Percentiles rank a stretch among this genome's conserved stretches.
phyloP scores from a whole-genome alignment of 306 rosid species.

The Canavalia ensiformis region DNA sequence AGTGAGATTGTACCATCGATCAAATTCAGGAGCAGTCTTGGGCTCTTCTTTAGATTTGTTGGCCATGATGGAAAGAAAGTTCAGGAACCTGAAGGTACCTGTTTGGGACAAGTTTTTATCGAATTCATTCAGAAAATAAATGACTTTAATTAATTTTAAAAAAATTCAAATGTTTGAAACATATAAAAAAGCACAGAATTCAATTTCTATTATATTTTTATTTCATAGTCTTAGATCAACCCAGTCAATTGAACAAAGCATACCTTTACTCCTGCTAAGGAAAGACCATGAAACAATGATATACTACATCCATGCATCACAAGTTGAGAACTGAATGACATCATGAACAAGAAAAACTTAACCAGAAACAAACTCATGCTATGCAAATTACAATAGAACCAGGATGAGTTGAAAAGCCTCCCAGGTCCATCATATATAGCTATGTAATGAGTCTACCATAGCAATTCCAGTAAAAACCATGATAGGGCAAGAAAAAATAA shows the following conservation, averaged over 20 bases:
- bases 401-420: too few relatives aligned
- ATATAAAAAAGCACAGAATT: neutral
- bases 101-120: slow-evolving; percentile 20
- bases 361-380: too few relatives aligned
- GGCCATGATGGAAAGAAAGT: slow-evolving; percentile 58
- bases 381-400: too few relatives aligned
- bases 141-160: neutral
- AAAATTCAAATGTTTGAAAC: neutral
- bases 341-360: too few relatives aligned
- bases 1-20: slow-evolving; percentile 84
- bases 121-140: slow-evolving; percentile 4
- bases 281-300: too few relatives aligned
- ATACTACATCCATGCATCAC: too few relatives aligned
- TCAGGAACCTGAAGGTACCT: slow-evolving; percentile 32
- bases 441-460: too few relatives aligned
- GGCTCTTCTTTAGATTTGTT: slow-evolving; percentile 89
- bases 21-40: slow-evolving; percentile 77
- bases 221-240: neutral
- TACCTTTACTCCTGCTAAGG: too few relatives aligned
- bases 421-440: too few relatives aligned
- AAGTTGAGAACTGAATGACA: too few relatives aligned
- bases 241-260: neutral
- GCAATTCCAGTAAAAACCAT: too few relatives aligned
- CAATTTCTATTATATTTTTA: neutral
- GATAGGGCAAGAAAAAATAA: too few relatives aligned